Evolutionary conservation across 768 basidiomycete species (phyloP).

Genomic region (Leucogyrophana mollusca): DNA sequence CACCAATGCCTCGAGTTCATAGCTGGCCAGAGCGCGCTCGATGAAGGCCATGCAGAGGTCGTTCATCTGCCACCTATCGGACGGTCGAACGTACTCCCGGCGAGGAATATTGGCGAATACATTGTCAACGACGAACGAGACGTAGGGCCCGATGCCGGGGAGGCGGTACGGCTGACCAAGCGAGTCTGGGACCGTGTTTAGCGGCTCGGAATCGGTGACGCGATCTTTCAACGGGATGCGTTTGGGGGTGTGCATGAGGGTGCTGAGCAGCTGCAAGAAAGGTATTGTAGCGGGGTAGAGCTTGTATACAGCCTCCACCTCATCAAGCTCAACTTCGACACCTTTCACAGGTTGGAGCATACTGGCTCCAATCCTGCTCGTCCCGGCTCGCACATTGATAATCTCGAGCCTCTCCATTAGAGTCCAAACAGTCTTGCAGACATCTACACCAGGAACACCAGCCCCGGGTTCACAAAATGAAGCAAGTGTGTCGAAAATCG

Average conservation of each 20-base stretch:
- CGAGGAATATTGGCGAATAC: slow-evolving; percentile 77
- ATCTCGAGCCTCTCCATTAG: slow-evolving; percentile 84
- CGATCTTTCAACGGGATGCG: slow-evolving; percentile 61
- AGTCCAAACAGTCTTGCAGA: slow-evolving; percentile 81
- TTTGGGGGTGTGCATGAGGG: slow-evolving; percentile 83
- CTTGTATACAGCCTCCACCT: slow-evolving; percentile 76
- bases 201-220: slow-evolving; percentile 54
- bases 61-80: slow-evolving; percentile 85
- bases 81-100: slow-evolving; percentile 71
- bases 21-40: slow-evolving; percentile 80
- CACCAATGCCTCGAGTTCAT: slow-evolving; percentile 74
- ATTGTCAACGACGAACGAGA: slow-evolving; percentile 85
- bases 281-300: slow-evolving; percentile 88
- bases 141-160: slow-evolving; percentile 80
- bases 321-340: slow-evolving; percentile 83
- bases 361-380: slow-evolving; percentile 20
- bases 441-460: slow-evolving; percentile 68
- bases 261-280: slow-evolving; percentile 78
- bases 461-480: slow-evolving; percentile 85
- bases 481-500: slow-evolving; percentile 75
- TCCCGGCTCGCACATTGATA: slow-evolving; percentile 64
- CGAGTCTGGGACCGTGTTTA: slow-evolving; percentile 76
- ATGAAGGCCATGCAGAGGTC: slow-evolving; percentile 83
- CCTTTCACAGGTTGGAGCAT: slow-evolving; percentile 65
- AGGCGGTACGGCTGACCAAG: slow-evolving; percentile 79